These are phyloP conservation scores for Trichoderma atroviride DNA, from an alignment of 2,329 filamentous ascomycete species.

Conservation along the genomic window DNA sequence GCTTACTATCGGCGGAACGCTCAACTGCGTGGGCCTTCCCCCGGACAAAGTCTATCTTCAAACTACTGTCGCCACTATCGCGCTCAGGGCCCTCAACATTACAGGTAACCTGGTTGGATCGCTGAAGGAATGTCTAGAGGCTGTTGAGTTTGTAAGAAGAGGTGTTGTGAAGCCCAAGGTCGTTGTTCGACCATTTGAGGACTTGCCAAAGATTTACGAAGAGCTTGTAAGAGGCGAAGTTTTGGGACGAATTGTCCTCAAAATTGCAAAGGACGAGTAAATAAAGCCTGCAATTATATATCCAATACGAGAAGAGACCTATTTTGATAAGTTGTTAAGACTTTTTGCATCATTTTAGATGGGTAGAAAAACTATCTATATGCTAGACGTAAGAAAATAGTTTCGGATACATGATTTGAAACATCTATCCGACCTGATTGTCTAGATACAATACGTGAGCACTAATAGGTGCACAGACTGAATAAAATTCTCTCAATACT, in stretches of 20 bases:
- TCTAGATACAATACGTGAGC: too few relatives aligned
- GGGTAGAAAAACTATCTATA: neutral
- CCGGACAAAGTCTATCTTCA: constrained; percentile 27
- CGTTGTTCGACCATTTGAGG: constrained; percentile 26
- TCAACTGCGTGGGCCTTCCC: constrained; percentile 29
- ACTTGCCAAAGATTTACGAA: constrained; percentile 27
- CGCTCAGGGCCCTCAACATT: constrained; percentile 28
- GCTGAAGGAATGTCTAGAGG: constrained; percentile 30
- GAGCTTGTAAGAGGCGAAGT: constrained; percentile 29
- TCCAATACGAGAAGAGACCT: too few relatives aligned
- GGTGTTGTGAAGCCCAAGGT: constrained; percentile 29
- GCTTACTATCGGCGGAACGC: constrained; percentile 28
- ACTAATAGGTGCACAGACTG: too few relatives aligned
- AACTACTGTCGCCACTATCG: constrained; percentile 29
- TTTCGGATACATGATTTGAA: too few relatives aligned
- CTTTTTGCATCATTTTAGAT: neutral
- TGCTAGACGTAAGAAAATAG: neutral
- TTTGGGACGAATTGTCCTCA: constrained; percentile 27
- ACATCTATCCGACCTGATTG: too few relatives aligned
- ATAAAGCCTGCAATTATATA: neutral
- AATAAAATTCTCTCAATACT: neutral
- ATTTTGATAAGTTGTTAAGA: neutral
- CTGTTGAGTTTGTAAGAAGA: constrained; percentile 28
- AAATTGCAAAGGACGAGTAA: constrained; percentile 30
- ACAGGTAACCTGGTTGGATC: constrained; percentile 29